Base-by-base conservation (phyloP, 2,329 filamentous ascomycete genomes). In the Claviceps cyperi region DNA sequence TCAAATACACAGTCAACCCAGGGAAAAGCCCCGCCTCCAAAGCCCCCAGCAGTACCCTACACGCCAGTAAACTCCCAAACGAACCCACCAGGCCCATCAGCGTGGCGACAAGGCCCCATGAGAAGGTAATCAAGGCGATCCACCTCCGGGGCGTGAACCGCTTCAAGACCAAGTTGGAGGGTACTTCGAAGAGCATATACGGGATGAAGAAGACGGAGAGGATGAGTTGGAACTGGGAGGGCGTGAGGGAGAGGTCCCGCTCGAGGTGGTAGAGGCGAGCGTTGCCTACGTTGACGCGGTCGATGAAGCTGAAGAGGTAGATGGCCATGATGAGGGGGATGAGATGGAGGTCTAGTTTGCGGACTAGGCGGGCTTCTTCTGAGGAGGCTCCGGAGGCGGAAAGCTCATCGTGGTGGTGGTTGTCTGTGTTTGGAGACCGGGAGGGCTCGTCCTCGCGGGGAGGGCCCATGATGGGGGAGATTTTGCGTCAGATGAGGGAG, bases 231-330 rank as follows among this genome's bases (percentile, higher is more conserved):
- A 84, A 90, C 60, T 88, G 81, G 43, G 73, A 72, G 3, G 76
- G 71, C 22, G 67, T 65, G 55, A 88, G 69, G 22, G 70, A 65
- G 8, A 86, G 69, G 54, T 85, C 81, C 51, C 75, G 63, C 58
- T 85, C 80, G 19, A 88, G 63, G 1, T 74, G 73, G 58, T 84
- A 85, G 2, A 86, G 69, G 3, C 77, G 72, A 14, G 82, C 83
- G 65, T 86, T 86, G 49, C 82, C 81, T 51, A 88, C 87, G 60
- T 87, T 87, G 49, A 85, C 81, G 64, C 73, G 72, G 60, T 88
- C 85, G 8, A 90, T 66, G 61, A 89, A 90, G 56, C 80, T 84
- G 56, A 89, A 80, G 14, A 89, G 71, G 61, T 91, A 91, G 15
- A 85, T 65, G 6, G 77, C 62, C 77, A 84, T 84, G 7, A 85